Evolutionary conservation across 768 basidiomycete species (phyloP).

Genomic region (Cystofilobasidium bisporidii): DNA sequence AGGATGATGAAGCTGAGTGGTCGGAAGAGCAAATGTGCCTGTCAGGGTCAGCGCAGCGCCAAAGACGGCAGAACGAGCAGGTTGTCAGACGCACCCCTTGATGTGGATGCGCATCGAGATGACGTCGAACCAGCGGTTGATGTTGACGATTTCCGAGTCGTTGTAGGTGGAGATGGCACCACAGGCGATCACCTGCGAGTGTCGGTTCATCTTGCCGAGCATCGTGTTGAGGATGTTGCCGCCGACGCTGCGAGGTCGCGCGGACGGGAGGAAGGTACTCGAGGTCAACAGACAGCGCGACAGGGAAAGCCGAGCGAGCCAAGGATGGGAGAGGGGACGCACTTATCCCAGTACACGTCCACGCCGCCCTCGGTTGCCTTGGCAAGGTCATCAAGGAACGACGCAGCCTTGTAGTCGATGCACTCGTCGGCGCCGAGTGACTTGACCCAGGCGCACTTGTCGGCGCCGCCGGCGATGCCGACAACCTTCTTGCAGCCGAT

Average conservation of each 20-base stretch:
- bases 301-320: background rate
- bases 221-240: background rate
- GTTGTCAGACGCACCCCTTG: too few species aligned
- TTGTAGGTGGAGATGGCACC: conserved; percentile 23
- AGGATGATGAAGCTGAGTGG: background rate
- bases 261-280: background rate
- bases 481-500: conserved; percentile 36
- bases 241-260: background rate
- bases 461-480: conserved; percentile 4
- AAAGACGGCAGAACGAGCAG: too few species aligned
- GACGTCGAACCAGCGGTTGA: background rate
- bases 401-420: conserved; percentile 36
- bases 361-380: conserved; percentile 19
- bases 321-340: conserved; percentile 14
- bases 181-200: background rate
- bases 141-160: conserved; percentile 9
- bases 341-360: conserved; percentile 28
- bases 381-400: conserved; percentile 30
- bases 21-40: too few species aligned
- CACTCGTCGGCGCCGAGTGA: conserved; percentile 38
- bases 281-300: background rate
- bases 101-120: background rate
- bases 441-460: conserved; percentile 32
- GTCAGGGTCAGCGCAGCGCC: too few species aligned
- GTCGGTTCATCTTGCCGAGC: background rate